Percentiles rank a stretch among this genome's conserved stretches.
Conservation (phyloP, 352 stramenopile species). For the Phytopythium delawarense region DNA sequence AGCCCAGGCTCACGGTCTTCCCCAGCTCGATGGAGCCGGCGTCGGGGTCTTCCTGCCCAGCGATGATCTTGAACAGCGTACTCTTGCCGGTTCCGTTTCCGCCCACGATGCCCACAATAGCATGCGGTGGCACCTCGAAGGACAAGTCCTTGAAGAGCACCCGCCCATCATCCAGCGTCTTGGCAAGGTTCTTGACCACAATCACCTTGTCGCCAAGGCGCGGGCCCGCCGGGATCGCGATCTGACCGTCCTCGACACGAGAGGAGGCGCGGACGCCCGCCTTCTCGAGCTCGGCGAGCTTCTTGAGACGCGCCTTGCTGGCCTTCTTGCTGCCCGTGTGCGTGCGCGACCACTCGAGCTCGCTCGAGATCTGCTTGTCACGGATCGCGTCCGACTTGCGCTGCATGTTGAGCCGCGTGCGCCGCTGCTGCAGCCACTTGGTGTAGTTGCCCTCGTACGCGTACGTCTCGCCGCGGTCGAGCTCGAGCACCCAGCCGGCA, state of each 20-base stretch:
- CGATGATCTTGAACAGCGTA: constrained; percentile 96
- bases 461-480: constrained; percentile 96
- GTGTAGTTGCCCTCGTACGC: constrained; percentile 98
- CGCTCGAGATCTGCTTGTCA: constrained; percentile 89
- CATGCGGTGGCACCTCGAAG: constrained; percentile 93
- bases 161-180: constrained; percentile 67
- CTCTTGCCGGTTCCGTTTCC: constrained; percentile 97
- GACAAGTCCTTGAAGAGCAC: constrained; percentile 93
- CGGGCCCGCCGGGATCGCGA: constrained; percentile 90
- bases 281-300: constrained; percentile 91
- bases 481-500: constrained; percentile 96
- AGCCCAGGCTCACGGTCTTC: constrained; percentile 76
- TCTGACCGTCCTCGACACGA: constrained; percentile 79
- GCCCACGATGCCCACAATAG: constrained; percentile 97
- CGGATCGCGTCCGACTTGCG: constrained; percentile 89
- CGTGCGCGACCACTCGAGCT: constrained; percentile 94
- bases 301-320: constrained; percentile 91
- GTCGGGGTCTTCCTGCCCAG: constrained; percentile 88
- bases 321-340: constrained; percentile 82
- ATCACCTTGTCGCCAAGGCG: constrained; percentile 93
- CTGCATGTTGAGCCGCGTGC: constrained; percentile 93
- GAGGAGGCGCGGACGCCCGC: constrained; percentile 44
- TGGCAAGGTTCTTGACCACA: constrained; percentile 68
- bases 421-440: constrained; percentile 94
- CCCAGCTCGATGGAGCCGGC: constrained; percentile 65